These are phyloP conservation scores for Heliocybe sulcata DNA, from an alignment of 1,284 basidiomycete genomes.

Conservation along the genomic window DNA sequence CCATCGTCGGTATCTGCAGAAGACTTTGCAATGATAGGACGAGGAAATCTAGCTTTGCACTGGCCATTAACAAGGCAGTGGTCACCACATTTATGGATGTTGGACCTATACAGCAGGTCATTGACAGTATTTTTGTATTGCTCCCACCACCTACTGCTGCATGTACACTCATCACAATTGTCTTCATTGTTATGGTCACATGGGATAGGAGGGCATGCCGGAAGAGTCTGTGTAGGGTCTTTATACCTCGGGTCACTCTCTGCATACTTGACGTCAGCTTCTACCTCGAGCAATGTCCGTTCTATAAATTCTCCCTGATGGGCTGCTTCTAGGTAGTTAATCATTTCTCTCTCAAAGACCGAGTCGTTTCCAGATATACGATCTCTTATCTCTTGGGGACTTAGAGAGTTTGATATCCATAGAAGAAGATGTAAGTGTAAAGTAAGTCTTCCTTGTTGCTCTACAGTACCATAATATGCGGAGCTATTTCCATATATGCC, in stretches of 20 bases:
- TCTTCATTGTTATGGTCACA: too few relatives aligned
- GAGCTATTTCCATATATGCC: constrained; percentile 7
- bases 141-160: too few relatives aligned
- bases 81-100: too few relatives aligned
- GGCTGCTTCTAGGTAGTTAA: not conserved
- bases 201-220: constrained; percentile 15
- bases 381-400: constrained; percentile 7
- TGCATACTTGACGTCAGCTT: not conserved
- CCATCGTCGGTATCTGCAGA: too few relatives aligned
- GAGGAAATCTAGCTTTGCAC: too few relatives aligned
- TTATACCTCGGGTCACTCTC: constrained; percentile 6
- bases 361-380: not conserved
- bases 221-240: constrained; percentile 19
- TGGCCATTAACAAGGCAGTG: too few relatives aligned
- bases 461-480: constrained; percentile 10
- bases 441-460: constrained; percentile 7
- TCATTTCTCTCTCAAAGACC: not conserved
- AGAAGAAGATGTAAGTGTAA: constrained; percentile 7
- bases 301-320: constrained; percentile 5
- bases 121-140: too few relatives aligned
- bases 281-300: not conserved
- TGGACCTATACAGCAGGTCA: too few relatives aligned
- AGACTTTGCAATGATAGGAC: too few relatives aligned
- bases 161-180: too few relatives aligned
- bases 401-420: constrained; percentile 6